These are phyloP conservation scores for Petunia secreta DNA, from an alignment of 257 asterid genomes.

Conservation along the genomic window DNA sequence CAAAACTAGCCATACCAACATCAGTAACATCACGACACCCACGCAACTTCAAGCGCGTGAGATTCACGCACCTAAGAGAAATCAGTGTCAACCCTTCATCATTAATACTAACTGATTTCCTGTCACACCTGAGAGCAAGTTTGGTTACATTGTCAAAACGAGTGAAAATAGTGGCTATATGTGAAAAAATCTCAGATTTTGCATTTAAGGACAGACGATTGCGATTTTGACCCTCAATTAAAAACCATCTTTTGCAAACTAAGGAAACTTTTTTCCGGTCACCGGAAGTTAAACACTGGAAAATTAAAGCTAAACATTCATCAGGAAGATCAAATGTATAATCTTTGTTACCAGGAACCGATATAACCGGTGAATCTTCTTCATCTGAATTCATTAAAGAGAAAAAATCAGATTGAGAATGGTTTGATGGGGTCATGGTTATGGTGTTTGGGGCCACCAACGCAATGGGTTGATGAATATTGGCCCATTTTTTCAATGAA, in stretches of 20 bases:
- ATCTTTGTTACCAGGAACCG: slow-evolving; percentile 37
- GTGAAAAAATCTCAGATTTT: slow-evolving; percentile 40
- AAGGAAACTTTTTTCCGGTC: slow-evolving; percentile 68
- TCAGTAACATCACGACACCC: slow-evolving; percentile 79
- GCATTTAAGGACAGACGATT: slow-evolving; percentile 70
- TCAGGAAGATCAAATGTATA: slow-evolving; percentile 66
- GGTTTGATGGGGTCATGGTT: slow-evolving; percentile 10
- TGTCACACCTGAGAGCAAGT: slow-evolving; percentile 76
- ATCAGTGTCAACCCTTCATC: slow-evolving; percentile 60
- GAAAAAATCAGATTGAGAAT: slow-evolving; percentile 26
- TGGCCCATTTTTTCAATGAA: slow-evolving; percentile 35
- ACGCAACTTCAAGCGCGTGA: slow-evolving; percentile 72
- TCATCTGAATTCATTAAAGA: slow-evolving; percentile 37
- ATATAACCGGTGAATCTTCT: slow-evolving; percentile 18
- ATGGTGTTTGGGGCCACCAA: slow-evolving; percentile 28
- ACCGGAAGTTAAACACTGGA: slow-evolving; percentile 68
- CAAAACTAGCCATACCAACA: slow-evolving; percentile 65
- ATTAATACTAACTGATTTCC: slow-evolving; percentile 60
- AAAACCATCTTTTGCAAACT: slow-evolving; percentile 72
- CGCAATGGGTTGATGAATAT: slow-evolving; percentile 37
- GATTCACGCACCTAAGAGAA: slow-evolving; percentile 56
- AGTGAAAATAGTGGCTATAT: slow-evolving; percentile 52
- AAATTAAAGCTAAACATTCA: slow-evolving; percentile 74
- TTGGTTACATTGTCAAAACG: slow-evolving; percentile 75
- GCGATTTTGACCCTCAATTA: slow-evolving; percentile 80